Conservation (phyloP, 306 rosid species). For the Dryas alaskensis region DNA sequence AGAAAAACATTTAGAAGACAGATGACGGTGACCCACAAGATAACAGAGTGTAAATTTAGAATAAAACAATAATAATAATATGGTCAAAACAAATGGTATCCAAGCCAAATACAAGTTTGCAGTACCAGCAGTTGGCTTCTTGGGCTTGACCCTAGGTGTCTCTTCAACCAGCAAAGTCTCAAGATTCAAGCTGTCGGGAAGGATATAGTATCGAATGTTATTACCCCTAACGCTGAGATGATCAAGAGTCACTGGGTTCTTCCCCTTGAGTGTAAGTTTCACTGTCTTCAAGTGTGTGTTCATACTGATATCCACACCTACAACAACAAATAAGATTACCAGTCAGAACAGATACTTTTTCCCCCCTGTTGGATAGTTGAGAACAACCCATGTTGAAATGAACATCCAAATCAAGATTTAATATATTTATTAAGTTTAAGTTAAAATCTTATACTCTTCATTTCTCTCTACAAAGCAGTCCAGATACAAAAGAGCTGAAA, state of each 20-base stretch:
- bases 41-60: neutral
- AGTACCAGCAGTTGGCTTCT: slow-evolving; percentile 93
- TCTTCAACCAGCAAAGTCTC: slow-evolving; percentile 77
- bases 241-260: slow-evolving; percentile 89
- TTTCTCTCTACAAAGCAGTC: neutral
- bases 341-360: slow-evolving; percentile 24
- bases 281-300: slow-evolving; percentile 93
- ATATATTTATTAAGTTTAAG: neutral
- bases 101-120: slow-evolving; percentile 1
- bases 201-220: slow-evolving; percentile 81
- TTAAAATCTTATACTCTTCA: neutral
- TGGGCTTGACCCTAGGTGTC: slow-evolving; percentile 89
- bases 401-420: neutral
- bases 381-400: neutral
- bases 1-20: slow-evolving; percentile 16
- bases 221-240: slow-evolving; percentile 97
- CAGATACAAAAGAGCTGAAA: neutral
- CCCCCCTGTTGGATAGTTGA: neutral
- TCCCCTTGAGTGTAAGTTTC: slow-evolving; percentile 86
- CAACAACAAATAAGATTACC: slow-evolving; percentile 21
- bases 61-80: neutral
- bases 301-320: slow-evolving; percentile 87
- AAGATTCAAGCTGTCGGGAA: slow-evolving; percentile 72
- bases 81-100: neutral
- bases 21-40: neutral